Conservation (phyloP, 257 asterid species). For the Schizonepeta tenuifolia region DNA sequence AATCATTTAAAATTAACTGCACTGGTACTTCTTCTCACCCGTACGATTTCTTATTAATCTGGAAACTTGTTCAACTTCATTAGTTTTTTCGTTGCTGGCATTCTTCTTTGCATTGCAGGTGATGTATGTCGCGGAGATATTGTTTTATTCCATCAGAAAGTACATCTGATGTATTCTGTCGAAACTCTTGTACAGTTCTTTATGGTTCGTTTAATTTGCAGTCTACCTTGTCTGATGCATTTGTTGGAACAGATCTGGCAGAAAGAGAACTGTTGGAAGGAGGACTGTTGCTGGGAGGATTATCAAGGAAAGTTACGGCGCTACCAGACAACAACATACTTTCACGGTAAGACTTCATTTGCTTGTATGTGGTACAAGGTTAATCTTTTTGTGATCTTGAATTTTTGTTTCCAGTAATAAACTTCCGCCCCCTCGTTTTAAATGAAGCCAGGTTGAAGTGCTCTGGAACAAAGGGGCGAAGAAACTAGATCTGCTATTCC, state of each 20-base stretch:
- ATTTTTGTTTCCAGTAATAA: not conserved
- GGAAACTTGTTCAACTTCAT: not conserved
- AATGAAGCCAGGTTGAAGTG: constrained; percentile 67
- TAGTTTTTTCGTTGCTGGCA: constrained; percentile 19
- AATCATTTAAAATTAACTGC: constrained; percentile 70
- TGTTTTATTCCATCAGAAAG: constrained; percentile 75
- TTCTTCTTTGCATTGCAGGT: constrained; percentile 55
- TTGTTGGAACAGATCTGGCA: constrained; percentile 50
- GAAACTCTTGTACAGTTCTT: constrained; percentile 4
- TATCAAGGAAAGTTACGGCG: constrained; percentile 80
- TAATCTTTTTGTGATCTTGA: constrained; percentile 13
- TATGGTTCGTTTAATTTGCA: constrained; percentile 9
- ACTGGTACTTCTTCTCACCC: constrained; percentile 50
- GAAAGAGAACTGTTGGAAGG: constrained; percentile 43
- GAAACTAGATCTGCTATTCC: constrained; percentile 58
- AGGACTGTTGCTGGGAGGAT: constrained; percentile 76
- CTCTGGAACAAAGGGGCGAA: constrained; percentile 72
- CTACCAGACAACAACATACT: constrained; percentile 84
- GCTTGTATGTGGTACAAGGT: not conserved
- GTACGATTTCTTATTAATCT: not conserved
- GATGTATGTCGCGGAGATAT: constrained; percentile 86
- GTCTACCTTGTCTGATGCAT: constrained; percentile 23
- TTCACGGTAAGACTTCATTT: constrained; percentile 61
- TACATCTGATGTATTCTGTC: constrained; percentile 47
- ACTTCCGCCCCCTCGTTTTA: not conserved